Conservation (phyloP, 129 eudicot species). For the Helianthus tuberosus region DNA sequence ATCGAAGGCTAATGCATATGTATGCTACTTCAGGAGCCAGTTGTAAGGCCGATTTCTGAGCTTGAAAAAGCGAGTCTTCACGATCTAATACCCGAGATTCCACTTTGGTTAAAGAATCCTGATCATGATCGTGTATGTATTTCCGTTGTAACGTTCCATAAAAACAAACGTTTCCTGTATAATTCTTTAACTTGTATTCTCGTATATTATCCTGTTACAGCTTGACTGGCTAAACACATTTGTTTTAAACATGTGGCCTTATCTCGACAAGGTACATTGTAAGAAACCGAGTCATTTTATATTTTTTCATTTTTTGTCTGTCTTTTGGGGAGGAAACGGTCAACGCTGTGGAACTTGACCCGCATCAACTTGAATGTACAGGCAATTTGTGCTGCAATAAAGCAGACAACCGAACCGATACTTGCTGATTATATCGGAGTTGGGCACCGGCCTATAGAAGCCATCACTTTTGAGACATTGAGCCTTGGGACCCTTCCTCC, state of each 20-base stretch:
- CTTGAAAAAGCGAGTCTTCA: conserved; percentile 49
- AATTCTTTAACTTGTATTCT: not conserved
- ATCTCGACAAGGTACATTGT: conserved; percentile 73
- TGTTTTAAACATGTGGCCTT: conserved; percentile 80
- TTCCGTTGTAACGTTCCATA: not conserved
- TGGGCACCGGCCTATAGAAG: conserved; percentile 55
- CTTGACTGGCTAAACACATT: conserved; percentile 86
- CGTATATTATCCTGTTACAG: conserved; percentile 35
- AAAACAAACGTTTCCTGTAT: not conserved
- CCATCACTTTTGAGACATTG: conserved; percentile 70
- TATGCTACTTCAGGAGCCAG: conserved; percentile 57
- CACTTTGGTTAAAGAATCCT: conserved; percentile 82
- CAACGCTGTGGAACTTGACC: conserved; percentile 6
- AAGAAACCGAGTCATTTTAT: conserved; percentile 5
- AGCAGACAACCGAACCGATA: conserved; percentile 63
- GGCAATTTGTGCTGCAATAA: conserved; percentile 68
- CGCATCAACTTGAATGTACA: conserved; percentile 18
- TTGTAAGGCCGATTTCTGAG: conserved; percentile 54
- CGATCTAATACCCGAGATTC: conserved; percentile 76
- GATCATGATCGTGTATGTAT: conserved; percentile 85
- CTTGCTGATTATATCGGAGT: conserved; percentile 73
- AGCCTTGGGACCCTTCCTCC: conserved; percentile 93
- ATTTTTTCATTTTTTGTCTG: not conserved
- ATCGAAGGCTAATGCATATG: conserved; percentile 1
- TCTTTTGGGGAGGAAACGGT: not conserved